Conservation (phyloP, 1,284 basidiomycete genomes). For the Athelia psychrophila region DNA sequence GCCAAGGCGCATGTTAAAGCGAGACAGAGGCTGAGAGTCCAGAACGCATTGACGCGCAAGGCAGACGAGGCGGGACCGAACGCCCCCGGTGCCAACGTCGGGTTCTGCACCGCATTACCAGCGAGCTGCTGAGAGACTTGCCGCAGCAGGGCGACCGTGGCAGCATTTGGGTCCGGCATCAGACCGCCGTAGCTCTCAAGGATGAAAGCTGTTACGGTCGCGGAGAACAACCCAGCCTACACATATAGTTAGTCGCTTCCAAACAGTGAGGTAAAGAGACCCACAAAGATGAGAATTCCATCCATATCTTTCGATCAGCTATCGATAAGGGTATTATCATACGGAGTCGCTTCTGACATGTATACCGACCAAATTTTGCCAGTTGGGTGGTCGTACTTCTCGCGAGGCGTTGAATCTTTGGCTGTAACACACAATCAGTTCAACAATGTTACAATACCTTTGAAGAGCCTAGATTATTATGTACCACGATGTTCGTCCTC, state of each 20-base stretch:
- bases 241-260: not conserved
- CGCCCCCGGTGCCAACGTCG: not conserved
- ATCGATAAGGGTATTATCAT: not conserved
- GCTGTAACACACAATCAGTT: no score
- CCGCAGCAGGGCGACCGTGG: slow-evolving; percentile 26
- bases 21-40: slow-evolving; percentile 15
- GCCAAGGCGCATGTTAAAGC: slow-evolving; percentile 19
- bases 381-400: no score
- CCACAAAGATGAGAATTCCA: slow-evolving; percentile 39
- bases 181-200: slow-evolving; percentile 35
- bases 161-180: slow-evolving; percentile 26
- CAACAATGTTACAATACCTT: no score
- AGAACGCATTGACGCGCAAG: slow-evolving; percentile 9
- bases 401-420: no score
- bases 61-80: not conserved
- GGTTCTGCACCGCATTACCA: slow-evolving; percentile 4
- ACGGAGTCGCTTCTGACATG: no score
- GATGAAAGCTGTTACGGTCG: slow-evolving; percentile 41
- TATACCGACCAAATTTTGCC: no score
- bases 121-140: slow-evolving; percentile 30
- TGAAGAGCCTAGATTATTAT: no score
- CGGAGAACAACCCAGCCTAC: slow-evolving; percentile 40
- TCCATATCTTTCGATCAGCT: slow-evolving; percentile 41
- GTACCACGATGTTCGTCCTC: no score
- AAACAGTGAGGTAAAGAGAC: not conserved